These are phyloP conservation scores for Spinellus fusiger DNA, from an alignment of 192 early-diverging fungal genomes.

Conservation along the genomic window DNA sequence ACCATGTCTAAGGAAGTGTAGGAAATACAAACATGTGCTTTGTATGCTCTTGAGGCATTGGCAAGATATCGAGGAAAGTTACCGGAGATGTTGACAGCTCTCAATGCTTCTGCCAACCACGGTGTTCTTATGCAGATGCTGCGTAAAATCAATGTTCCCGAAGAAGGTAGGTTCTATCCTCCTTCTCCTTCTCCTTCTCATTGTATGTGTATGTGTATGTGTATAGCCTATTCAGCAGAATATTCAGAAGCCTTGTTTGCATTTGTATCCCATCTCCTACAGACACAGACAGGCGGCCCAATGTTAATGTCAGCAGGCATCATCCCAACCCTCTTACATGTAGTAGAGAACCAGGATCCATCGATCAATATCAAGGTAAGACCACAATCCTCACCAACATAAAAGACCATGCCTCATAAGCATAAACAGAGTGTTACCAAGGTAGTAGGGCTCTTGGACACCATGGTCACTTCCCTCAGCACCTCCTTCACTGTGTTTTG, in stretches of 20 bases:
- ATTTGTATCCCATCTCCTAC: slow-evolving; percentile 72
- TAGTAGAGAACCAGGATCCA: slow-evolving; percentile 57
- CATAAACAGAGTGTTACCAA: slow-evolving; percentile 64
- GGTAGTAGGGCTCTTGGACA: slow-evolving; percentile 75
- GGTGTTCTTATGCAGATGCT: slow-evolving; percentile 82
- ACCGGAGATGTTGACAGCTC: slow-evolving; percentile 73
- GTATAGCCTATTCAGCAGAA: slow-evolving; percentile 50
- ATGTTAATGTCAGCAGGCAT: slow-evolving; percentile 90
- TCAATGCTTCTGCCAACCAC: slow-evolving; percentile 91
- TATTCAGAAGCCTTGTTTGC: slow-evolving; percentile 81
- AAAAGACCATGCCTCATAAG: background rate
- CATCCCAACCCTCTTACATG: slow-evolving; percentile 70
- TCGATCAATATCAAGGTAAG: slow-evolving; percentile 54
- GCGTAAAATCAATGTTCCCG: slow-evolving; percentile 55
- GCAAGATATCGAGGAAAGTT: slow-evolving; percentile 71
- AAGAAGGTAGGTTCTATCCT: background rate
- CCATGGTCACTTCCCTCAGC: slow-evolving; percentile 69
- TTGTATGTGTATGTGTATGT: background rate
- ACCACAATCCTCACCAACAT: background rate
- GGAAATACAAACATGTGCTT: slow-evolving; percentile 72
- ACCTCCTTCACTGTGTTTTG: slow-evolving; percentile 78
- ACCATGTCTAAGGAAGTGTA: slow-evolving; percentile 12
- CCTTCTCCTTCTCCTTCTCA: background rate
- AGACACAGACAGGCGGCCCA: slow-evolving; percentile 75
- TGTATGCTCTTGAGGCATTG: slow-evolving; percentile 81